These are phyloP conservation scores for Grosmannia huntii DNA, from an alignment of 2,329 filamentous ascomycete species.

Conservation along the genomic window DNA sequence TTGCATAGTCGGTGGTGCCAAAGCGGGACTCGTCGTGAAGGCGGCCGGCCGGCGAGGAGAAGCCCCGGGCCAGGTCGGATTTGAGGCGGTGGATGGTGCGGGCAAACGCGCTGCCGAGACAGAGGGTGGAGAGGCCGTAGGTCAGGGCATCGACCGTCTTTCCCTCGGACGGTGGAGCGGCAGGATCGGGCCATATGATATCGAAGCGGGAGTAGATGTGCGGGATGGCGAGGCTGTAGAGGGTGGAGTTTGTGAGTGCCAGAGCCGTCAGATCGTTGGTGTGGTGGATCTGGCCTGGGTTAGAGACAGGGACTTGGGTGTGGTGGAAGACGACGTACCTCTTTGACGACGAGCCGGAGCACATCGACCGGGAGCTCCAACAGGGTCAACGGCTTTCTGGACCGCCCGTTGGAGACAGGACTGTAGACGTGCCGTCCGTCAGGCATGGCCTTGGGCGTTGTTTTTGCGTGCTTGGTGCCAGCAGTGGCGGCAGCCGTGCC, in stretches of 20 bases:
- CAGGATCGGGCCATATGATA: slow-evolving; percentile 74
- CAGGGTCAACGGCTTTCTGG: slow-evolving; percentile 46
- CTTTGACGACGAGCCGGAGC: slow-evolving; percentile 64
- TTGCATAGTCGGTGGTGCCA: slow-evolving; percentile 55
- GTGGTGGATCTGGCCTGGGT: slow-evolving; percentile 52
- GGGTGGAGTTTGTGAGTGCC: slow-evolving; percentile 63
- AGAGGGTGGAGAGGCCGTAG: slow-evolving; percentile 68
- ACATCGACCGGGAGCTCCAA: slow-evolving; percentile 70
- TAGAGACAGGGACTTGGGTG: background rate
- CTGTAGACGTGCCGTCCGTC: slow-evolving; percentile 51
- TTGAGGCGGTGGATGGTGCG: slow-evolving; percentile 23
- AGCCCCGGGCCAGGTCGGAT: background rate
- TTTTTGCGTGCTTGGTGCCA: slow-evolving; percentile 2
- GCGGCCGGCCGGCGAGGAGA: background rate
- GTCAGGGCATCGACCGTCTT: slow-evolving; percentile 72
- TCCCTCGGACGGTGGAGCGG: slow-evolving; percentile 48
- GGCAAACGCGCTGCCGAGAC: slow-evolving; percentile 46
- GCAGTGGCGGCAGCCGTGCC: background rate
- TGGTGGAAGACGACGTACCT: slow-evolving; percentile 42
- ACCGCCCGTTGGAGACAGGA: slow-evolving; percentile 45
- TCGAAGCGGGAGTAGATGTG: slow-evolving; percentile 78
- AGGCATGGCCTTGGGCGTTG: slow-evolving; percentile 11
- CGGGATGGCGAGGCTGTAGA: slow-evolving; percentile 63
- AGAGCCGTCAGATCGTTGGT: slow-evolving; percentile 72
- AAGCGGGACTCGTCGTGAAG: slow-evolving; percentile 15